These are phyloP conservation scores for Rosa persica DNA, from an alignment of 306 rosid genomes.

Conservation along the genomic window DNA sequence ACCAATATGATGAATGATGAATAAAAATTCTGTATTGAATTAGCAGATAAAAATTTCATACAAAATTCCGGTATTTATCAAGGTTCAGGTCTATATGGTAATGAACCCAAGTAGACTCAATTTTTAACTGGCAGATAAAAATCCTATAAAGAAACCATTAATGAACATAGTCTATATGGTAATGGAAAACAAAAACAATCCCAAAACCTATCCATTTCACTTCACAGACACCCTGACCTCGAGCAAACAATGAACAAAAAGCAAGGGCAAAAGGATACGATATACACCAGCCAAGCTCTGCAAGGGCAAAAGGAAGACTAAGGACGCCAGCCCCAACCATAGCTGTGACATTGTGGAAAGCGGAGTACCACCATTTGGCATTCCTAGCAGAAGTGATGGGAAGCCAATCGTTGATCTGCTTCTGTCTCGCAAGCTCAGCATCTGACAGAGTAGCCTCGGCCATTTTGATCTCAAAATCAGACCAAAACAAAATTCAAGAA, in stretches of 20 bases:
- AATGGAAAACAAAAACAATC: background rate
- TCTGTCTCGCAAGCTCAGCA: slow-evolving; percentile 4
- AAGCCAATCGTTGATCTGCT: slow-evolving; percentile 69
- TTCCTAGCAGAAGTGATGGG: slow-evolving; percentile 73
- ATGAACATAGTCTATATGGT: background rate
- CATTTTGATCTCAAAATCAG: slow-evolving; percentile 10
- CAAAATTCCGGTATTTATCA: no score
- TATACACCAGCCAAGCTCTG: slow-evolving; percentile 72
- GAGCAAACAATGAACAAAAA: background rate
- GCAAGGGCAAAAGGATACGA: background rate
- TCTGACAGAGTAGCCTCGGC: background rate
- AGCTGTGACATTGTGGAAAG: slow-evolving; percentile 91
- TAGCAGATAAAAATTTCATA: background rate
- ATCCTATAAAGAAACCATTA: no score
- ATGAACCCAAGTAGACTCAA: no score
- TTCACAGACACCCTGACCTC: background rate
- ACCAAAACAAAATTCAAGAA: background rate
- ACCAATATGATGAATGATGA: background rate
- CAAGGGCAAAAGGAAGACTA: slow-evolving; percentile 80
- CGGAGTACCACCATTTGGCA: slow-evolving; percentile 94
- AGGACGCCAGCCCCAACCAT: slow-evolving; percentile 99
- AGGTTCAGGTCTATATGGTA: no score
- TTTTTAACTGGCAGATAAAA: no score
- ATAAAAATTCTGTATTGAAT: background rate
- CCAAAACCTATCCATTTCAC: background rate